Evolutionary conservation across 352 stramenopile species (phyloP), one percentile per base, ranked within the genome.

Genomic region (Globisporangium uncinulatum): DNA sequence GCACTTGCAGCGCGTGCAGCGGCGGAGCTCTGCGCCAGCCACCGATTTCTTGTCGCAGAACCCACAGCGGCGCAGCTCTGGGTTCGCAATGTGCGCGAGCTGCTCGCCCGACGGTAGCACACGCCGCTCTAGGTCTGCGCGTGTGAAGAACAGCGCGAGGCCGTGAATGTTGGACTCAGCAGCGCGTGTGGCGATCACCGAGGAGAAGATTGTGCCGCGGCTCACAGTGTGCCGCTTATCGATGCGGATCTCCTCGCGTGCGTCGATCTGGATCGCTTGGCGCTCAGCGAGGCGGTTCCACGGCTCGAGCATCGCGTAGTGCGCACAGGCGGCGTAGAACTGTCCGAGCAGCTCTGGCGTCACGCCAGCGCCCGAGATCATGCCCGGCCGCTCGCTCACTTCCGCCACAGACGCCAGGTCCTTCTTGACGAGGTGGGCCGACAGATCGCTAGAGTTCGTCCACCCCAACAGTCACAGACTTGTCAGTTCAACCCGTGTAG

Each of bases 1-100:
- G 65, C 78, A 94, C 61, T 91, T 84, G 71, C 84, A 94, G 0
- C 82, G 84, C 41, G 84, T 94, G 59, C 84, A 94, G 21, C 81
- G 81, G 57, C 87, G 91, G 0, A 94, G 69, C 56, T 94, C 82
- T 0, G 69, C 66, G 3, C 59, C 74, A 1, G 70, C 56, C 5
- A 62, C 68, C 4, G 80, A 81, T 44, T 87, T 87, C 63, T 90
- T 92, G 64, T 94, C 83, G 44, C 83, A 94, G 44, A 76, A 76
- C 10, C 68, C 81, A 59, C 83, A 94, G 39, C 81, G 77, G 56
- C 83, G 83, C 51, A 94, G 52, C 37, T 73, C 66, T 0, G 79
- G 76, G 47, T 86, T 87, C 48, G 89, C 81, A 66, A 94, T 79
- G 5, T 90, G 59, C 15, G 83, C 83, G 6, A 93, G 65, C 47